A percentile compares a stretch with the other conserved stretches of the same genome.
Conservation (phyloP, 169 alveolate genomes). For the Prorocentrum cordatum region DNA sequence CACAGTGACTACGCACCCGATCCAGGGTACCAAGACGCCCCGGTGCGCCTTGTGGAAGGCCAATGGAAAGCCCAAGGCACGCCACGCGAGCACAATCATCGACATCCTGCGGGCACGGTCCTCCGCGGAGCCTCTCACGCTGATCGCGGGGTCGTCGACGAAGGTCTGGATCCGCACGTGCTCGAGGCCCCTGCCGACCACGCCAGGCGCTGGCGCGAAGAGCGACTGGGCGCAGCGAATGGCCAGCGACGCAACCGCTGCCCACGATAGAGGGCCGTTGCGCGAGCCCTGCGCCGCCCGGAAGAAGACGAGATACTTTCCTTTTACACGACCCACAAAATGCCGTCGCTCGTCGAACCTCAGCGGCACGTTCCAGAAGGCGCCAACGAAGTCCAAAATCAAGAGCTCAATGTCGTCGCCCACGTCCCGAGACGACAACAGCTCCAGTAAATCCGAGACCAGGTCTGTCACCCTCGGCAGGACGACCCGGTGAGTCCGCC, state of each 20-base stretch:
- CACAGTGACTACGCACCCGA: too few species aligned
- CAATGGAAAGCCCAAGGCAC: too few species aligned
- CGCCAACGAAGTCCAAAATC: neutral
- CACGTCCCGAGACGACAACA: neutral
- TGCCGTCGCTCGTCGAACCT: neutral
- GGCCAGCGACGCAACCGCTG: neutral
- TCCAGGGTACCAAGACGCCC: too few species aligned
- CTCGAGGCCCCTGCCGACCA: too few species aligned
- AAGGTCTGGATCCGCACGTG: too few species aligned
- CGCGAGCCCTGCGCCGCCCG: neutral
- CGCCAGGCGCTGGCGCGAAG: too few species aligned
- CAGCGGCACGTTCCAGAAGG: neutral
- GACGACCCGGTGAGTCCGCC: neutral
- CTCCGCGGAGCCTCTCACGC: too few species aligned
- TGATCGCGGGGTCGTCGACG: too few species aligned
- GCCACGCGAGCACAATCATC: too few species aligned
- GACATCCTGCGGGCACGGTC: too few species aligned
- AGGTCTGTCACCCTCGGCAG: neutral
- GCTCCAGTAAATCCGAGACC: too few species aligned
- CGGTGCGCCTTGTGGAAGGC: too few species aligned
- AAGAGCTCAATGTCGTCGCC: neutral
- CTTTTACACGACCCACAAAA: neutral
- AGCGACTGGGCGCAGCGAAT: neutral
- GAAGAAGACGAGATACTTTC: neutral
- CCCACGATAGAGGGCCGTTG: neutral